A percentile compares a stretch with the other conserved stretches of the same genome.
These are phyloP conservation scores for Thalassiosira allenii DNA, from an alignment of 352 stramenopile genomes.

Conservation along the genomic window DNA sequence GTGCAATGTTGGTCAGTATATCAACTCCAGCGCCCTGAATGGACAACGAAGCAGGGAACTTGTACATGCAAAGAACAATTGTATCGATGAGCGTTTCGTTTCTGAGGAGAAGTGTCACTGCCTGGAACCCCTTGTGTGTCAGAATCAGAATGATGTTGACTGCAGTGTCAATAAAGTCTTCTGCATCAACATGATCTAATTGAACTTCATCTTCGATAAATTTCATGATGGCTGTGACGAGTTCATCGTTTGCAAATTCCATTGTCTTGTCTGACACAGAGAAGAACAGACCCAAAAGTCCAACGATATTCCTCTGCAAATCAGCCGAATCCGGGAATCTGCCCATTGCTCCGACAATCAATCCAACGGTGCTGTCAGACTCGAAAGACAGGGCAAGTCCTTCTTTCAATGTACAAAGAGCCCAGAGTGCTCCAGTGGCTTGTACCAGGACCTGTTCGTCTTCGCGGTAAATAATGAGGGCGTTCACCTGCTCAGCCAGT, in stretches of 20 bases:
- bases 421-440: slow-evolving; percentile 31
- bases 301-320: slow-evolving; percentile 32
- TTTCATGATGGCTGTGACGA: slow-evolving; percentile 18
- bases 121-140: slow-evolving; percentile 10
- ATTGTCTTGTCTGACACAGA: slow-evolving; percentile 18
- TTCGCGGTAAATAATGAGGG: slow-evolving; percentile 6
- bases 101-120: slow-evolving; percentile 17
- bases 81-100: slow-evolving; percentile 38
- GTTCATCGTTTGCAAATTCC: slow-evolving; percentile 31
- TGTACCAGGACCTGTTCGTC: slow-evolving; percentile 23
- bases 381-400: slow-evolving; percentile 17
- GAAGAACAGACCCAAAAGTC: slow-evolving; percentile 38
- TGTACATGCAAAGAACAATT: slow-evolving; percentile 46
- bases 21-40: slow-evolving; percentile 29
- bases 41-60: slow-evolving; percentile 23
- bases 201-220: too few species aligned
- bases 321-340: slow-evolving; percentile 20
- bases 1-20: slow-evolving; percentile 33
- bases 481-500: slow-evolving; percentile 13
- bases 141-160: slow-evolving; percentile 26
- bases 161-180: slow-evolving; percentile 15
- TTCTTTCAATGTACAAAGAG: slow-evolving; percentile 33
- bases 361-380: slow-evolving; percentile 14
- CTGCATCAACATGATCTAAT: too few species aligned
- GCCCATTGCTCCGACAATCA: slow-evolving; percentile 33